Percentiles rank a stretch among this genome's conserved stretches.
phyloP scores from a whole-genome alignment of 331 rosid species.

The Quercus lobata region DNA sequence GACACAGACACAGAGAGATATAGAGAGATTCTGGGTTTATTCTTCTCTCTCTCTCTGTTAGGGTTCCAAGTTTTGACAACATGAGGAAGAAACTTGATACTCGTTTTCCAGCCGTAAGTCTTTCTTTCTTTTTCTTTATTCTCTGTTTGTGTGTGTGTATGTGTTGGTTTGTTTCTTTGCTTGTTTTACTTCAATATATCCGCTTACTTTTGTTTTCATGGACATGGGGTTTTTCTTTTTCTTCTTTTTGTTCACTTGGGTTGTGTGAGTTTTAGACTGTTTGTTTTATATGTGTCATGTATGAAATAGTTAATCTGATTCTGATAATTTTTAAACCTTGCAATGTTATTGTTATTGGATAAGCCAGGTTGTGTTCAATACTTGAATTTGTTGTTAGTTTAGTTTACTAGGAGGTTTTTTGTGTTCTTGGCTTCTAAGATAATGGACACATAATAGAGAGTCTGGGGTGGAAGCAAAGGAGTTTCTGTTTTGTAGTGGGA shows the following conservation, averaged over 20 bases:
- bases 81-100: constrained; percentile 78
- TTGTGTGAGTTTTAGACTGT: neutral
- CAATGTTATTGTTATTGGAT: neutral
- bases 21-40: neutral
- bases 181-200: neutral
- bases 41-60: neutral
- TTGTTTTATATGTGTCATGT: neutral
- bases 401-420: too few relatives aligned
- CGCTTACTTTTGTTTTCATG: neutral
- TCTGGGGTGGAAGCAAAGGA: neutral
- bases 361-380: neutral
- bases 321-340: neutral
- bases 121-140: neutral
- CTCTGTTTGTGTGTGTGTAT: neutral
- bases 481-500: neutral
- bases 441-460: neutral
- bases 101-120: constrained; percentile 70
- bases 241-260: neutral
- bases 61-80: neutral
- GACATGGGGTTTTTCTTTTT: neutral
- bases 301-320: neutral
- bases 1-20: neutral
- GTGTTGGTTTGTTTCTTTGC: neutral
- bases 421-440: neutral
- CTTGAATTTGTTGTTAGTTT: neutral